phyloP scores from a whole-genome alignment of 1,284 basidiomycete species.

The Ganoderma sinense region DNA sequence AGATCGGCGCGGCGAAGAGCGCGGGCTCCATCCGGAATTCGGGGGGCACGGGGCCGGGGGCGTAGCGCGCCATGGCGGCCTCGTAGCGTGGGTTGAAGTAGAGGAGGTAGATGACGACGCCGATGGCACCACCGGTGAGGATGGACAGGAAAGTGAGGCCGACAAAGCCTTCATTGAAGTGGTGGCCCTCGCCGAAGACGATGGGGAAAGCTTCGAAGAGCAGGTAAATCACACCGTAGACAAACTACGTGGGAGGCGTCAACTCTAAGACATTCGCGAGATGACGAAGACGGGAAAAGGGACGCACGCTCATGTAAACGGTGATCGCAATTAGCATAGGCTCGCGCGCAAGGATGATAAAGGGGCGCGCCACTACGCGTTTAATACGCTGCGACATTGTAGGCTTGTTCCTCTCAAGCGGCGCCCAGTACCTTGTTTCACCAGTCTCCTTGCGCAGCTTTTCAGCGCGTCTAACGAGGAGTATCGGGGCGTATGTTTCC shows the following conservation, averaged over 20 bases:
- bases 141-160: conserved; percentile 58
- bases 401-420: conserved; percentile 44
- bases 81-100: conserved; percentile 44
- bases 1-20: conserved; percentile 49
- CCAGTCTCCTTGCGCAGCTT: conserved; percentile 54
- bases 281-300: not conserved
- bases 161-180: conserved; percentile 47
- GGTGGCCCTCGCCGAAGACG: conserved; percentile 42
- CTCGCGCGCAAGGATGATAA: conserved; percentile 51
- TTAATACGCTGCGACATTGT: conserved; percentile 41
- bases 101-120: conserved; percentile 35
- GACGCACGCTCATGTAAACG: conserved; percentile 53
- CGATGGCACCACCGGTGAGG: conserved; percentile 44
- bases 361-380: conserved; percentile 47
- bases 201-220: conserved; percentile 47
- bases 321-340: conserved; percentile 55
- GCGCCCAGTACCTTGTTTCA: conserved; percentile 59
- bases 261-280: not conserved
- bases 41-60: conserved; percentile 49
- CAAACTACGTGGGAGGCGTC: conserved; percentile 36
- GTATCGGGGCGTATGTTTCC: conserved; percentile 70
- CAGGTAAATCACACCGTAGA: conserved; percentile 54
- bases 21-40: conserved; percentile 55
- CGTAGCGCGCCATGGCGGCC: conserved; percentile 41
- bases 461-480: conserved; percentile 49